These are phyloP conservation scores for Wickerhamomyces bisporus DNA, from an alignment of 805 yeast species.

Conservation along the genomic window DNA sequence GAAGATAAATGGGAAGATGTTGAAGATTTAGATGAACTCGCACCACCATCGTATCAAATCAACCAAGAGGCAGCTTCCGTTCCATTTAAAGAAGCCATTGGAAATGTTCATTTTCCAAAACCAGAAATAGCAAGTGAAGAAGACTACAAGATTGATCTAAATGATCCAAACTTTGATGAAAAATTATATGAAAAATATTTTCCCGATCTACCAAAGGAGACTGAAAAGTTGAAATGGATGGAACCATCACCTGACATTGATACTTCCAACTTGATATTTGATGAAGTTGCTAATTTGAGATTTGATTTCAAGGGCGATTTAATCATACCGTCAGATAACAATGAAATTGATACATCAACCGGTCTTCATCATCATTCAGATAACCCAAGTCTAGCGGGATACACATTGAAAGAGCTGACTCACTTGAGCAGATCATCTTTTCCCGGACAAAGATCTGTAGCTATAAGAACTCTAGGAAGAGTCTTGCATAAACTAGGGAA, in stretches of 20 bases:
- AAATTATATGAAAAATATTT: slow-evolving; percentile 80
- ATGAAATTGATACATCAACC: slow-evolving; percentile 41
- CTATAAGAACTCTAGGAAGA: slow-evolving; percentile 84
- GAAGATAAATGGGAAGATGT: slow-evolving; percentile 45
- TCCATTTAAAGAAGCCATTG: slow-evolving; percentile 36
- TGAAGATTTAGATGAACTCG: slow-evolving; percentile 44
- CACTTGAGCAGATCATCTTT: slow-evolving; percentile 74
- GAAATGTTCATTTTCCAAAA: slow-evolving; percentile 61
- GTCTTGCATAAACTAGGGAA: slow-evolving; percentile 74
- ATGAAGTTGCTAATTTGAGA: slow-evolving; percentile 62
- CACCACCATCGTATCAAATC: slow-evolving; percentile 45
- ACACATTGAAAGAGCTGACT: slow-evolving; percentile 77
- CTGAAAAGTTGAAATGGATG: slow-evolving; percentile 90
- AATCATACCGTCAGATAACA: slow-evolving; percentile 50
- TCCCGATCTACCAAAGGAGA: slow-evolving; percentile 85
- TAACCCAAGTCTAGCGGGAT: slow-evolving; percentile 87
- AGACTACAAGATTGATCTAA: slow-evolving; percentile 44
- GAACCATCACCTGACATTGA: slow-evolving; percentile 48
- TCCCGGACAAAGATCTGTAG: slow-evolving; percentile 81
- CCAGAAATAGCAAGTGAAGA: slow-evolving; percentile 34
- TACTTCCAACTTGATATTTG: slow-evolving; percentile 26
- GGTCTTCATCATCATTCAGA: slow-evolving; percentile 93
- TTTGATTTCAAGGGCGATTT: slow-evolving; percentile 86
- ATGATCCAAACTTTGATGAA: slow-evolving; percentile 74
- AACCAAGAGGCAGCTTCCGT: slow-evolving; percentile 39